Evolutionary conservation across 176 grass and related monocot species (phyloP).

Genomic region (Elaeis guineensis): DNA sequence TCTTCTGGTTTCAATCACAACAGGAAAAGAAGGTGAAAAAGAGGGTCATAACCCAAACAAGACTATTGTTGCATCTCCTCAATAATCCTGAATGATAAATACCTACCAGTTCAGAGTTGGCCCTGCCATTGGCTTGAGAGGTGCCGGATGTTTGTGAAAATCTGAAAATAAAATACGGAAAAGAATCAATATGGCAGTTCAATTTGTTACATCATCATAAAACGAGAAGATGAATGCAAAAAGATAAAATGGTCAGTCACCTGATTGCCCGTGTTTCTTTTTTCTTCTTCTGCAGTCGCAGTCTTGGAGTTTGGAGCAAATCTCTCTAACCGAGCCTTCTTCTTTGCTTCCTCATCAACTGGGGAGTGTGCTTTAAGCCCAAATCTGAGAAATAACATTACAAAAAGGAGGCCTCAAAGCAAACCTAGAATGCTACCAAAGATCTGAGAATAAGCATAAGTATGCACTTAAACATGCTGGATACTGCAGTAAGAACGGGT

Average conservation of each 20-base stretch:
- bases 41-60: no score
- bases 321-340: constrained; percentile 75
- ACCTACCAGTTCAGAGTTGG: constrained; percentile 46
- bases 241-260: constrained; percentile 18
- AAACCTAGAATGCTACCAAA: no score
- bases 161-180: constrained; percentile 25
- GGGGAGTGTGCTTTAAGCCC: constrained; percentile 27
- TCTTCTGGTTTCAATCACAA: no score
- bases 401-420: not conserved
- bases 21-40: no score
- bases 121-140: constrained; percentile 36
- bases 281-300: constrained; percentile 68
- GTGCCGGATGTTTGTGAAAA: constrained; percentile 44
- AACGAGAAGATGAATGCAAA: no score
- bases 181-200: not conserved
- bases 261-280: constrained; percentile 76
- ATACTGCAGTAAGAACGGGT: no score
- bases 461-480: no score
- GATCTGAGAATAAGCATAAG: no score
- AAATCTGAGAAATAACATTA: constrained; percentile 44
- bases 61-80: no score
- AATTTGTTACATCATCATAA: no score
- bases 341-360: constrained; percentile 61
- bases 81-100: constrained; percentile 9
- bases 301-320: constrained; percentile 52